Evolutionary conservation across 148 eudicot genomes (phyloP), one percentile per base, ranked within the genome.

Genomic region (Amaranthus hypochondriacus): DNA sequence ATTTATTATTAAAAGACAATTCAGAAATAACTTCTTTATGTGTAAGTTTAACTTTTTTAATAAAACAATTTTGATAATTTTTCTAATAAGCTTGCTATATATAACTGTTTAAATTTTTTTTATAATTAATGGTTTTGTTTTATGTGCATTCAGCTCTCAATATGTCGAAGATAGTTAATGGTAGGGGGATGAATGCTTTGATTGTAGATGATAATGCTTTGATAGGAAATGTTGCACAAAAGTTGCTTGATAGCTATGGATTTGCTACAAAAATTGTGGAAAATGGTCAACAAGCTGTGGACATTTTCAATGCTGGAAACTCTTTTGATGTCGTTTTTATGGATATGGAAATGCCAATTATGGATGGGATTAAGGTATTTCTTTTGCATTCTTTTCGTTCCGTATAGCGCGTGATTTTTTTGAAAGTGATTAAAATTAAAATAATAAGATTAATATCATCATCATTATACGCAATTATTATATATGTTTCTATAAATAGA

Each of bases 271-370:
- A 13, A 4, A 10, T 5, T 0, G 81, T 49, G 2, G 73, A 68
- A 73, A 73, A 73, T 73, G 81, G 81, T 0, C 65, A 73, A 68
- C 63, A 78, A 51, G 81, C 81, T 14, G 73, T 78, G 9, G 68
- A 78, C 6, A 55, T 59, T 21, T 73, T 73, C 54, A 53, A 1
- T 61, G 57, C 8, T 5, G 81, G 81, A 0, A 73, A 73, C 13
- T 51, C 69, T 12, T 78, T 75, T 61, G 81, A 78, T 53, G 52
- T 68, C 58, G 63, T 78, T 54, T 18, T 78, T 43, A 78, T 78
- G 81, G 81, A 78, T 21, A 68, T 78, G 81, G 70, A 78, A 73
- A 78, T 78, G 77, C 81, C 81, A 48, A 9, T 68, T 0, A 73
- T 73, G 81, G 48, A 78, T 54, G 81, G 81, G 7, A 78, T 78